Conservation (phyloP, 352 stramenopile genomes). For the Globisporangium irregulare region DNA sequence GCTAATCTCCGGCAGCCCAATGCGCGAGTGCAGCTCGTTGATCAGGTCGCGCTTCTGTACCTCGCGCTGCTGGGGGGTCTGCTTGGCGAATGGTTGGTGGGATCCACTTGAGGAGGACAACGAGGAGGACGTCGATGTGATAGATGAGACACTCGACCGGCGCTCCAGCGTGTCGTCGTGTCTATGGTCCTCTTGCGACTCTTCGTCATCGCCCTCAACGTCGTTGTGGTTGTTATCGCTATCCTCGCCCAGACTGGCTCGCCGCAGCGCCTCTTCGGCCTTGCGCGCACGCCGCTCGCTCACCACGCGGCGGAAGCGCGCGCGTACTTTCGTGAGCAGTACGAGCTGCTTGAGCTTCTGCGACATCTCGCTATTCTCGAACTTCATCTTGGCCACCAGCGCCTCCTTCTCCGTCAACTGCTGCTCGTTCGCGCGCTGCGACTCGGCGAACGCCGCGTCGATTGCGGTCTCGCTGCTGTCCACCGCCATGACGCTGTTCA, state of each 20-base stretch:
- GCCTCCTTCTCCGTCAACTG: conserved; percentile 54
- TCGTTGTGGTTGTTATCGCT: conserved; percentile 18
- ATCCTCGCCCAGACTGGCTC: conserved; percentile 14
- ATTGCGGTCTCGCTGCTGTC: conserved; percentile 32
- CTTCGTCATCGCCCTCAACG: conserved; percentile 15
- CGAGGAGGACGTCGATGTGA: conserved; percentile 1
- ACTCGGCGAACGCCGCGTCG: conserved; percentile 41
- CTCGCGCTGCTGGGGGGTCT: conserved; percentile 30
- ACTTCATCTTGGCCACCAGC: conserved; percentile 57
- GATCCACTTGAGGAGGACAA: neutral
- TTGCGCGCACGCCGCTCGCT: conserved; percentile 49
- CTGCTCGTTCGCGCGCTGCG: conserved; percentile 38
- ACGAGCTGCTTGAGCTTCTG: conserved; percentile 62
- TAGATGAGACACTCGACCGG: conserved; percentile 2
- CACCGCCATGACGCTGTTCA: conserved; percentile 33
- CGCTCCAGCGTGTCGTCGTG: conserved; percentile 1
- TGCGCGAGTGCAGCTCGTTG: conserved; percentile 69
- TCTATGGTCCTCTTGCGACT: conserved; percentile 13
- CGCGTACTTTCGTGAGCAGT: conserved; percentile 50
- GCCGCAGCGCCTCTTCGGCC: conserved; percentile 23
- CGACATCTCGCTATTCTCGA: conserved; percentile 59
- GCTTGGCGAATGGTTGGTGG: neutral
- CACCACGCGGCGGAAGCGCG: conserved; percentile 45
- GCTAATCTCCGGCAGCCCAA: conserved; percentile 67
- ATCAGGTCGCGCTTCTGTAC: conserved; percentile 66